These are phyloP conservation scores for Malassezia dermatis DNA, from an alignment of 1,284 basidiomycete genomes.

Conservation along the genomic window DNA sequence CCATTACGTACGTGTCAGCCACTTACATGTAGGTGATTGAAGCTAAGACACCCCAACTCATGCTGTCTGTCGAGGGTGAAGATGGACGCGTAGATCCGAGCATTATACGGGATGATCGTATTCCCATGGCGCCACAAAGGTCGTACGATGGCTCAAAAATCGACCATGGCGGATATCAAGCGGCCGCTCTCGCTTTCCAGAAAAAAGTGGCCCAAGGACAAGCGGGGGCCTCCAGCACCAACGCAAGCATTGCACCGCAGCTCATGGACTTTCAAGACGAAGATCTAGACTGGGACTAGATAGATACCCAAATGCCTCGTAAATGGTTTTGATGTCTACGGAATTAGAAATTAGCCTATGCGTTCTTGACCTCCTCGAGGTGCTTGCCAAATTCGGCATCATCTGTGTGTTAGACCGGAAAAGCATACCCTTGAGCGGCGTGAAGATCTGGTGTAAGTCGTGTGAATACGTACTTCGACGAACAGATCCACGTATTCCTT, in stretches of 20 bases:
- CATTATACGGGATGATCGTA: conserved; percentile 14
- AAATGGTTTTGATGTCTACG: conserved; percentile 5
- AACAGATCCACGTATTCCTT: conserved; percentile 26
- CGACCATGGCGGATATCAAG: conserved; percentile 39
- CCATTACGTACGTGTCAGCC: conserved; percentile 64
- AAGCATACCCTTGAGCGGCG: conserved; percentile 8
- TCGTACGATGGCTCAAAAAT: conserved; percentile 28
- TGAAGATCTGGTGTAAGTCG: conserved; percentile 1
- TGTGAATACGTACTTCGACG: conserved; percentile 16
- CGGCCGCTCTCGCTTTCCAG: conserved; percentile 19
- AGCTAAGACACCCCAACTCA: conserved; percentile 78
- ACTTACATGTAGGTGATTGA: conserved; percentile 64
- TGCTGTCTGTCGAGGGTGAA: conserved; percentile 75
- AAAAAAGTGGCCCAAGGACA: conserved; percentile 15
- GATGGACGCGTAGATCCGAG: conserved; percentile 72
- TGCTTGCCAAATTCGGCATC: conserved; percentile 13
- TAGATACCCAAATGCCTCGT: neutral
- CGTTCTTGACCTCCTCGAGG: conserved; percentile 12
- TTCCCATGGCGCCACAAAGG: neutral
- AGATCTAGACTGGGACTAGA: conserved; percentile 37
- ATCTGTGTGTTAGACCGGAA: conserved; percentile 2
- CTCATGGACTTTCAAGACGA: conserved; percentile 31
- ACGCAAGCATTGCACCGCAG: conserved; percentile 6
- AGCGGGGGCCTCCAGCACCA: neutral
- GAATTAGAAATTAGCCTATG: neutral